Percentiles rank a stretch among this genome's conserved stretches.
phyloP scores from a whole-genome alignment of 1,284 basidiomycete genomes.

The Apiotrichum montevideense region DNA sequence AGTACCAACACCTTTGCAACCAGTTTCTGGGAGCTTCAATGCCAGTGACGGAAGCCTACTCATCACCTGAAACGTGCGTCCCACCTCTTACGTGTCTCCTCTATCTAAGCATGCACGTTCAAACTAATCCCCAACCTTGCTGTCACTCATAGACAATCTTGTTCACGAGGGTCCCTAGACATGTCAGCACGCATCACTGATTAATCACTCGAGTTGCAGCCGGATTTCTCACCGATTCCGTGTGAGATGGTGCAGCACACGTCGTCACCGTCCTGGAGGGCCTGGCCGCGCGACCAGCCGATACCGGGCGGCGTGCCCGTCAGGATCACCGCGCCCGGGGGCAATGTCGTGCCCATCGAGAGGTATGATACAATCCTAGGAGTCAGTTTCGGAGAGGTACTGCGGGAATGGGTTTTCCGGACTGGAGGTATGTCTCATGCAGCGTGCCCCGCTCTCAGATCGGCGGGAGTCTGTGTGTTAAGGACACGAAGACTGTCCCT shows the following conservation, averaged over 20 bases:
- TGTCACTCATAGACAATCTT: slow-evolving; percentile 49
- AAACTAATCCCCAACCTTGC: too few relatives aligned
- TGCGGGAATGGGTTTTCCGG: too few relatives aligned
- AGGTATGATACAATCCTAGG: slow-evolving; percentile 57
- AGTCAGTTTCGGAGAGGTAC: not conserved
- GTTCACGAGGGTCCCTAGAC: slow-evolving; percentile 62
- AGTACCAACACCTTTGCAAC: too few relatives aligned
- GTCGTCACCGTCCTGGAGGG: slow-evolving; percentile 68
- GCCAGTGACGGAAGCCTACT: too few relatives aligned
- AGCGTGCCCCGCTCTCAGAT: too few relatives aligned
- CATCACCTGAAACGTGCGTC: too few relatives aligned
- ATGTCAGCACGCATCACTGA: slow-evolving; percentile 48
- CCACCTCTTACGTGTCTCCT: too few relatives aligned
- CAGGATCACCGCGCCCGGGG: slow-evolving; percentile 70
- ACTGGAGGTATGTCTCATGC: too few relatives aligned
- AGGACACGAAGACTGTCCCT: too few relatives aligned
- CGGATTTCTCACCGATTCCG: slow-evolving; percentile 20
- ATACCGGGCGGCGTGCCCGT: slow-evolving; percentile 68
- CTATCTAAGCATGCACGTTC: too few relatives aligned
- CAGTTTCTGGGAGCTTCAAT: too few relatives aligned
- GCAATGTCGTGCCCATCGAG: slow-evolving; percentile 75
- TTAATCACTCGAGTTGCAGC: slow-evolving; percentile 42
- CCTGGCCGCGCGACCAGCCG: slow-evolving; percentile 64
- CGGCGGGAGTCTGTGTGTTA: too few relatives aligned
- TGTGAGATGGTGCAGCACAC: slow-evolving; percentile 54